Evolutionary conservation across 108 stramenopile species (phyloP).

Genomic region (Cyclotella sp.): DNA sequence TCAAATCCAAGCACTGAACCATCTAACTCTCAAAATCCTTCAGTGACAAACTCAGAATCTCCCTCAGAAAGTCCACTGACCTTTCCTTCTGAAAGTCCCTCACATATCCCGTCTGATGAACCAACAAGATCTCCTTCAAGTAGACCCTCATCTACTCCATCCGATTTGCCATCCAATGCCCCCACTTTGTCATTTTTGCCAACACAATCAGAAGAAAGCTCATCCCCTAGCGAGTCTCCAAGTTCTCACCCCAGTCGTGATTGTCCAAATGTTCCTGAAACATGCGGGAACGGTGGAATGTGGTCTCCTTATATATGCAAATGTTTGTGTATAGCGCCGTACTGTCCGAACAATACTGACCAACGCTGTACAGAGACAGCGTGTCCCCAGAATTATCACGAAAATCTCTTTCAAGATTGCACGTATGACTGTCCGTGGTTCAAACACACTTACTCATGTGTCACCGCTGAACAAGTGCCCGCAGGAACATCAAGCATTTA

Average conservation of each 20-base stretch:
- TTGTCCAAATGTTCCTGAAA: conserved; percentile 17
- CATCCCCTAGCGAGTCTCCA: conserved; percentile 5
- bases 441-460: conserved; percentile 9
- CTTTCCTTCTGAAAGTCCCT: not conserved
- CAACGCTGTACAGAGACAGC: not conserved
- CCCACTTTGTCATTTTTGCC: not conserved
- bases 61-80: not conserved
- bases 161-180: not conserved
- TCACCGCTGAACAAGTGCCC: conserved; percentile 2
- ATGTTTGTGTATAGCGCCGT: conserved; percentile 17
- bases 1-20: not conserved
- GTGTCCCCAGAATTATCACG: conserved; percentile 3
- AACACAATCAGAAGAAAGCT: not conserved
- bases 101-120: not conserved
- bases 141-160: not conserved
- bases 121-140: not conserved
- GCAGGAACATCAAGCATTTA: not conserved
- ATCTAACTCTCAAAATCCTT: not conserved
- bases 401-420: conserved; percentile 15
- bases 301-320: conserved; percentile 21
- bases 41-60: not conserved
- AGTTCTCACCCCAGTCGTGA: conserved; percentile 13
- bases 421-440: conserved; percentile 24
- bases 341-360: conserved; percentile 4
- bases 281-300: conserved; percentile 11